Evolutionary conservation across 2,329 filamentous ascomycete genomes (phyloP).

Genomic region (Fusarium liriodendri): DNA sequence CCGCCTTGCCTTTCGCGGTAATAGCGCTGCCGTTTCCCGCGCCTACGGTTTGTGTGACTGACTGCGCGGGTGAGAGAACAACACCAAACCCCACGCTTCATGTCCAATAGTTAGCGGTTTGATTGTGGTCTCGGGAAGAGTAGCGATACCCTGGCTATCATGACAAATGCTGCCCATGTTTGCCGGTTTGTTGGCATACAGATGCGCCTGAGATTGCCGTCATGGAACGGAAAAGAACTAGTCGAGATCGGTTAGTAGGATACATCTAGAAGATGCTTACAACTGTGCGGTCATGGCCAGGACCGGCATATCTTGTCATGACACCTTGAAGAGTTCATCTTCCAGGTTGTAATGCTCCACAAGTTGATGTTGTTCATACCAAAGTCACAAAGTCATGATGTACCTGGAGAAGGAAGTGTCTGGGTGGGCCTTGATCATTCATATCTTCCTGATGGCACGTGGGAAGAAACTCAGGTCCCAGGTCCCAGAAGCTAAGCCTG

Average conservation of each 20-base stretch:
- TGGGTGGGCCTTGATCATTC: neutral
- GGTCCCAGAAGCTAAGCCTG: neutral
- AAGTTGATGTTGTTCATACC: neutral
- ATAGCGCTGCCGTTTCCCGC: constrained; percentile 28
- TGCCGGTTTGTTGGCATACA: neutral
- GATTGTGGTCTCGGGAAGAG: neutral
- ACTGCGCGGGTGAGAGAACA: neutral
- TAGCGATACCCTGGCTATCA: neutral
- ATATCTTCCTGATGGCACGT: neutral
- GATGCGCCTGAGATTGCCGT: neutral
- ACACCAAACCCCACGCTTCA: constrained; percentile 20
- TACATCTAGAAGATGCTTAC: neutral
- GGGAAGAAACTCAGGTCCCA: neutral
- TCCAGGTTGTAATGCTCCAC: neutral
- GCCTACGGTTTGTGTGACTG: constrained; percentile 3
- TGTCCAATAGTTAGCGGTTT: neutral
- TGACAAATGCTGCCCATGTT: neutral
- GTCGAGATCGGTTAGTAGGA: neutral
- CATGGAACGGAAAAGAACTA: neutral
- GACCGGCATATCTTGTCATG: neutral
- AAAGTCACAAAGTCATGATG: neutral
- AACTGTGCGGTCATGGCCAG: neutral
- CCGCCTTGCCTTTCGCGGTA: constrained; percentile 37
- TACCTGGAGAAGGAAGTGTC: neutral
- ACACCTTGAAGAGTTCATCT: neutral